These are phyloP conservation scores for Calocybe indica DNA, from an alignment of 768 basidiomycete species.

Conservation along the genomic window DNA sequence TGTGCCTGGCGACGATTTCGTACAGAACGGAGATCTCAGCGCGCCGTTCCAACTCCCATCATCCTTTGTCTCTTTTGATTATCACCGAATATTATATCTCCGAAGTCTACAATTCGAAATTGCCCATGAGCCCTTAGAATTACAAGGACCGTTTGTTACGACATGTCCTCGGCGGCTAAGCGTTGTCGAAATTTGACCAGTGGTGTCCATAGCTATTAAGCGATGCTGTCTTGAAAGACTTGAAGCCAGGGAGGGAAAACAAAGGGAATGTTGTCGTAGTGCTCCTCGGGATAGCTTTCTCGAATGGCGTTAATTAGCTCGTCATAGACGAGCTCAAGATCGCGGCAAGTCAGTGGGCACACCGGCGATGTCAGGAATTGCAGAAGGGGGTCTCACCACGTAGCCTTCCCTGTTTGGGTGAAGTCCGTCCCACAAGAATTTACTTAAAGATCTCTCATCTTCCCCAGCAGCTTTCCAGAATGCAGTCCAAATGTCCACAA, in stretches of 20 bases:
- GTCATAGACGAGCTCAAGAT: constrained; percentile 57
- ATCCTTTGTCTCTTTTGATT: neutral
- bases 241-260: constrained; percentile 51
- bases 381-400: constrained; percentile 35
- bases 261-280: constrained; percentile 52
- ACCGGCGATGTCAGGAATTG: neutral
- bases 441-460: constrained; percentile 43
- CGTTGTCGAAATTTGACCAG: too few relatives aligned
- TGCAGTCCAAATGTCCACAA: constrained; percentile 70
- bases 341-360: constrained; percentile 1
- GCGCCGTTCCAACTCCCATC: constrained; percentile 1
- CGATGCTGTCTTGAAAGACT: neutral
- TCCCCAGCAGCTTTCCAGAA: constrained; percentile 73
- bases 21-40: too few relatives aligned
- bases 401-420: constrained; percentile 79
- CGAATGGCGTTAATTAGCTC: constrained; percentile 51
- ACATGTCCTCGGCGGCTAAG: too few relatives aligned
- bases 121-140: too few relatives aligned
- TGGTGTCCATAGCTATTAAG: too few relatives aligned
- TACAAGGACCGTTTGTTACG: too few relatives aligned
- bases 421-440: constrained; percentile 67
- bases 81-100: too few relatives aligned
- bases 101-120: too few relatives aligned
- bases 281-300: constrained; percentile 58
- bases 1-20: constrained; percentile 17